Evolutionary conservation across 768 basidiomycete genomes (phyloP).

Genomic region (Chiua virens): DNA sequence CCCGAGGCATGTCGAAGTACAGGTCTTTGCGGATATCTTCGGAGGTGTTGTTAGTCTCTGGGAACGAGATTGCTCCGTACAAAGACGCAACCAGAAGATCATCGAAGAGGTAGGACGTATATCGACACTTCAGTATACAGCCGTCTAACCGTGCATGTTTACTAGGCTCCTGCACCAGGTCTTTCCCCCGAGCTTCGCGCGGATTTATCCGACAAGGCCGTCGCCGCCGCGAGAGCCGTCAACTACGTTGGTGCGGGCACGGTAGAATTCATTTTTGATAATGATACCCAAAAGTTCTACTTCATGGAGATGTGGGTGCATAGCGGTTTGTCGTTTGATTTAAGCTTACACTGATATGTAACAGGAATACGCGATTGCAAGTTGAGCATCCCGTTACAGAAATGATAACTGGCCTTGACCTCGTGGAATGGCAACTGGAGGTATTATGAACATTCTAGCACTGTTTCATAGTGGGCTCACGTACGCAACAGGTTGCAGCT

Average conservation of each 20-base stretch:
- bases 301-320: conserved; percentile 75
- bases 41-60: conserved; percentile 92
- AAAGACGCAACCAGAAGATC: conserved; percentile 92
- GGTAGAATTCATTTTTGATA: conserved; percentile 97
- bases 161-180: conserved; percentile 85
- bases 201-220: conserved; percentile 81
- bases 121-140: neutral
- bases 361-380: too few relatives aligned
- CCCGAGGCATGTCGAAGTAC: conserved; percentile 92
- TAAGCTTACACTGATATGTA: too few relatives aligned
- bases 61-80: conserved; percentile 93
- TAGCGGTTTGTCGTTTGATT: too few relatives aligned
- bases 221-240: conserved; percentile 91
- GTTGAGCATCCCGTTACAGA: too few relatives aligned
- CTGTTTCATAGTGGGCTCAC: too few relatives aligned
- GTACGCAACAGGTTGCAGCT: too few relatives aligned
- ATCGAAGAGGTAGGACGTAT: conserved; percentile 69
- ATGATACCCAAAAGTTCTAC: conserved; percentile 81
- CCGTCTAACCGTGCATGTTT: neutral
- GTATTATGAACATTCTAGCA: too few relatives aligned
- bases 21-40: conserved; percentile 83
- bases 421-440: too few relatives aligned
- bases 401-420: too few relatives aligned
- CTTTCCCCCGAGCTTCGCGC: conserved; percentile 72
- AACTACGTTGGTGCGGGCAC: conserved; percentile 90